Evolutionary conservation across 2,329 filamentous ascomycete genomes (phyloP), one percentile per base, ranked within the genome.

Genomic region (Elsinoe fawcettii): DNA sequence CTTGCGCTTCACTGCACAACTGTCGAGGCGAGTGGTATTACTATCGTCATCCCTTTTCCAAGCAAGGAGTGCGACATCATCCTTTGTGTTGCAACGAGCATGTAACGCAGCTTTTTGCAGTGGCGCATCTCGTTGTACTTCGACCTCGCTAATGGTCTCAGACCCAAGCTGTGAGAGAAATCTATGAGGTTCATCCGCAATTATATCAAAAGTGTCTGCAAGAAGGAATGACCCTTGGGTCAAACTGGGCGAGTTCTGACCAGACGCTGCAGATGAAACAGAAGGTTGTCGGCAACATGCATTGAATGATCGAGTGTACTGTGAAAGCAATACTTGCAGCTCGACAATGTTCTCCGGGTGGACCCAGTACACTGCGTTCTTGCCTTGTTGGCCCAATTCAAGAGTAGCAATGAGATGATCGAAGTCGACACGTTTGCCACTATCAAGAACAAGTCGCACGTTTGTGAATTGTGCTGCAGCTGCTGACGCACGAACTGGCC

Each of bases 261-360:
- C 27, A 5, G 56, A 37, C 11, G 49, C 32, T 2, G 44, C 44
- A 3, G 49, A 18, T 3, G 55, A 36, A 7, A 46, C n/a, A 23
- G 55, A 55, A 11, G 53, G 30, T n/a, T 44, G 34, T 20, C 53
- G 32, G 12, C 27, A 51, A 2, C 27, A 55, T 6, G 56, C 46
- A 22, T 67, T 62, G 58, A 69, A 72, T 7, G 74, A 72, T 20
- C 72, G 71, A 62, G 76, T 71, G 55, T 79, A 69, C 59, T 80
- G 76, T 3, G 80, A 67, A 9, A 81, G 63, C 2, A 80, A 64
- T 7, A 81, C 71, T 51, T 79, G 74, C n/a, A 78, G 67, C 65
- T 81, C 77, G 20, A 80, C 73, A 37, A 80, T 64, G 61, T 80
- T 76, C 57, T 81, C 79, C 1, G 72, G 68, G 63, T 81, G 78